phyloP scores from a whole-genome alignment of 371 early-diverging fungal genomes.

The Mortierella polycephala region DNA sequence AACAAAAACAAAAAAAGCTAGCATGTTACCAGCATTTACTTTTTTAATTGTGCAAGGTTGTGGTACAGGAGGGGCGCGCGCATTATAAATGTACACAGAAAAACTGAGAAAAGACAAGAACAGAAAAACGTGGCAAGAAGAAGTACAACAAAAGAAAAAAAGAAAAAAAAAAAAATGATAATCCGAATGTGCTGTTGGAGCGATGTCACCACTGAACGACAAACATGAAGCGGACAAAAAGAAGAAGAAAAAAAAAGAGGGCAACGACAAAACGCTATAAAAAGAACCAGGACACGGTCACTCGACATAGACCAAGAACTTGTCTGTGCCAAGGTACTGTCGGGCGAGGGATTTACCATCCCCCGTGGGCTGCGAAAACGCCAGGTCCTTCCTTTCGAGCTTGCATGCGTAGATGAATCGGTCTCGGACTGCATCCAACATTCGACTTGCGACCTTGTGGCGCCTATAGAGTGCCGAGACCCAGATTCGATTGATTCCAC shows the following conservation, averaged over 20 bases:
- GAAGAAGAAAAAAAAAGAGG: constrained; percentile 4
- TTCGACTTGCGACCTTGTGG: constrained; percentile 57
- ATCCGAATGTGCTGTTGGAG: too few species aligned
- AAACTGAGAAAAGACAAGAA: too few species aligned
- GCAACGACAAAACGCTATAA: background rate
- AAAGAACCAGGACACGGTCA: constrained; percentile 9
- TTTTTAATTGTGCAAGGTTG: too few species aligned
- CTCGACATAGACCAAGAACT: constrained; percentile 59
- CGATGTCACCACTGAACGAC: background rate
- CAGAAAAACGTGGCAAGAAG: too few species aligned
- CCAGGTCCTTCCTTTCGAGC: constrained; percentile 55
- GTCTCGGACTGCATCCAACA: constrained; percentile 59
- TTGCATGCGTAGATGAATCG: constrained; percentile 60
- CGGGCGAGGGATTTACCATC: constrained; percentile 58
- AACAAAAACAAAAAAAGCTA: background rate
- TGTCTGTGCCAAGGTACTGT: constrained; percentile 48
- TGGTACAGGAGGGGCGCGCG: too few species aligned
- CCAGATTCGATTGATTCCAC: constrained; percentile 73
- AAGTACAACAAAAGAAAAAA: too few species aligned
- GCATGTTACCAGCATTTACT: too few species aligned
- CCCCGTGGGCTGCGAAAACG: constrained; percentile 69
- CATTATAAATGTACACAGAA: too few species aligned
- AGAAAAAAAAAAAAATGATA: too few species aligned
- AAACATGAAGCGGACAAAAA: background rate
- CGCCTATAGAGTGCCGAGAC: constrained; percentile 59